phyloP scores from a whole-genome alignment of 176 grass and related monocot genomes.

The Elaeis guineensis region DNA sequence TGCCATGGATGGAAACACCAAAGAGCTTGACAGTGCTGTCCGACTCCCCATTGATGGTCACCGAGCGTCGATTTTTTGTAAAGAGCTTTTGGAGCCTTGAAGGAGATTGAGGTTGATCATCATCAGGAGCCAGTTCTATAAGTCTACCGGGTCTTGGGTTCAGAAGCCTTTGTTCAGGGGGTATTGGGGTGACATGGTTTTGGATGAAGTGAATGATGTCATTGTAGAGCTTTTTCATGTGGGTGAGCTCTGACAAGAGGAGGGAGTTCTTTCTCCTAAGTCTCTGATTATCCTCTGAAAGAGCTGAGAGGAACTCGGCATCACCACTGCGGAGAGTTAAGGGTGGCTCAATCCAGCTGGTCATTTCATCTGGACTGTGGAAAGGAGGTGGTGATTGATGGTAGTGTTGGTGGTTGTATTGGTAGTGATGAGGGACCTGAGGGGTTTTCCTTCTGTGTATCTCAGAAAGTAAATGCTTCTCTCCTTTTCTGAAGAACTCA shows the following conservation, averaged over 20 bases:
- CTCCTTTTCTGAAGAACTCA: constrained; percentile 90
- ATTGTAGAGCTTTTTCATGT: constrained; percentile 97
- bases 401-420: neutral
- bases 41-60: neutral
- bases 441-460: constrained; percentile 76
- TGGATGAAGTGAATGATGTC: constrained; percentile 96
- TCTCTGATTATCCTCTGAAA: constrained; percentile 82
- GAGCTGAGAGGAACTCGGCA: constrained; percentile 50
- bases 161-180: constrained; percentile 23
- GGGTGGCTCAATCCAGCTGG: constrained; percentile 4
- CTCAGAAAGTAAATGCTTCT: constrained; percentile 80
- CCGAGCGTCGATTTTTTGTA: neutral
- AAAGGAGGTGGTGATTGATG: constrained; percentile 17
- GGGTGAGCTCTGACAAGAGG: constrained; percentile 73
- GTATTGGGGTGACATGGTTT: constrained; percentile 54
- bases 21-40: constrained; percentile 70
- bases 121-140: constrained; percentile 32
- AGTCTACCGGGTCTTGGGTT: constrained; percentile 28
- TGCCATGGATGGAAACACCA: constrained; percentile 56
- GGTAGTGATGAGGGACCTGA: constrained; percentile 26
- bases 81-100: constrained; percentile 11
- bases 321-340: neutral
- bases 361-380: constrained; percentile 35
- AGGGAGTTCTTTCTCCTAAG: constrained; percentile 71
- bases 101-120: neutral